Conservation (phyloP, 78 protist species). For the Dictyostelium brefeldianum region DNA sequence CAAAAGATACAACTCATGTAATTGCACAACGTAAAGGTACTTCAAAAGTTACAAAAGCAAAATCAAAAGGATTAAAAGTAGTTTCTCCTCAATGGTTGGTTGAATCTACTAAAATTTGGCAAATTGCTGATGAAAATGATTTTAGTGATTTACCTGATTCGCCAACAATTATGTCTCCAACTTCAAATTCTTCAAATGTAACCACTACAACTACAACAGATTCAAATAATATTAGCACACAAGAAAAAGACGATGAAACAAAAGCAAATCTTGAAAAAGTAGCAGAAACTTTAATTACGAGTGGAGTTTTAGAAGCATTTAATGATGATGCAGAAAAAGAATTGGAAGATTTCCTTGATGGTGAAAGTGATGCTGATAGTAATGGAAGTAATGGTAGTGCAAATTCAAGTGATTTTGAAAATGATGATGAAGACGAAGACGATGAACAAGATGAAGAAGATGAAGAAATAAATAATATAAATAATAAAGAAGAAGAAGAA, state of each 20-base stretch:
- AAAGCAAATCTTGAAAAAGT: not conserved
- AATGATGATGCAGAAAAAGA: conserved; percentile 34
- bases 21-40: conserved; percentile 62
- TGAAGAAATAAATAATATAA: not conserved
- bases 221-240: not conserved
- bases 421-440: conserved; percentile 20
- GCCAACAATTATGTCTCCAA: too few species aligned
- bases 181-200: not conserved
- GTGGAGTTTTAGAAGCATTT: conserved; percentile 1
- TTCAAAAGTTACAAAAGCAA: conserved; percentile 30
- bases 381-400: conserved; percentile 1
- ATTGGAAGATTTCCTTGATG: conserved; percentile 56
- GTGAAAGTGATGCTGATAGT: conserved; percentile 32
- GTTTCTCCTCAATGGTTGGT: conserved; percentile 24
- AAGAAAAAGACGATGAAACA: not conserved
- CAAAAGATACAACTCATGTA: conserved; percentile 42
- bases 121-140: conserved; percentile 1
- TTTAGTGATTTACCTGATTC: not conserved
- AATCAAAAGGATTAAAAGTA: conserved; percentile 36
- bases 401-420: not conserved
- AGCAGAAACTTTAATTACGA: not conserved
- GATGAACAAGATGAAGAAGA: not conserved
- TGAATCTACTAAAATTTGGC: conserved; percentile 16
- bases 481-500: not conserved
- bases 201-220: not conserved